These are phyloP conservation scores for Rubia yunnanensis DNA, from an alignment of 257 asterid species.

Conservation along the genomic window DNA sequence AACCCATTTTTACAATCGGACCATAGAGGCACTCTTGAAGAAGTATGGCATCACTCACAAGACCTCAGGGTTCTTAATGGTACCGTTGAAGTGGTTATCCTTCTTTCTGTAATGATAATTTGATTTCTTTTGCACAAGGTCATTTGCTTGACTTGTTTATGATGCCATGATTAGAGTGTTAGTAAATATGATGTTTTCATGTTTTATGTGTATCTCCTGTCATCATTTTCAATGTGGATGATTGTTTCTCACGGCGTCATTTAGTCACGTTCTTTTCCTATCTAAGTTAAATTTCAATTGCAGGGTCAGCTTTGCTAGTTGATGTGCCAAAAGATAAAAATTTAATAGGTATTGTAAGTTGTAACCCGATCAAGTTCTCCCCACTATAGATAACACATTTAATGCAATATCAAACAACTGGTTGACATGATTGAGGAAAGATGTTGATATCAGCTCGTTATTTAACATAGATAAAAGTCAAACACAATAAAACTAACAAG, in stretches of 20 bases:
- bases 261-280: neutral
- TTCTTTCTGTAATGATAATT: neutral
- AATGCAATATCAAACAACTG: neutral
- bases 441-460: too few species aligned
- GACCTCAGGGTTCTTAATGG: conserved; percentile 71
- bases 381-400: neutral
- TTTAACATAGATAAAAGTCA: too few species aligned
- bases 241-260: too few species aligned
- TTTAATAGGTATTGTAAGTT: conserved; percentile 68
- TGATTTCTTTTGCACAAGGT: neutral
- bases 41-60: too few species aligned
- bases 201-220: neutral
- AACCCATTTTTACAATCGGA: too few species aligned
- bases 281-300: conserved; percentile 3
- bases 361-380: neutral
- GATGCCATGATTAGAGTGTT: neutral
- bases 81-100: conserved; percentile 9
- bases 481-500: too few species aligned
- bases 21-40: too few species aligned
- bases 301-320: conserved; percentile 83
- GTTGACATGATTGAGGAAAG: too few species aligned
- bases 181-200: neutral
- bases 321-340: conserved; percentile 89
- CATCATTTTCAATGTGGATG: too few species aligned
- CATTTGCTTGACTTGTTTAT: neutral